Evolutionary conservation across 805 yeast genomes (phyloP).

Genomic region (Ogataea methanolica): DNA sequence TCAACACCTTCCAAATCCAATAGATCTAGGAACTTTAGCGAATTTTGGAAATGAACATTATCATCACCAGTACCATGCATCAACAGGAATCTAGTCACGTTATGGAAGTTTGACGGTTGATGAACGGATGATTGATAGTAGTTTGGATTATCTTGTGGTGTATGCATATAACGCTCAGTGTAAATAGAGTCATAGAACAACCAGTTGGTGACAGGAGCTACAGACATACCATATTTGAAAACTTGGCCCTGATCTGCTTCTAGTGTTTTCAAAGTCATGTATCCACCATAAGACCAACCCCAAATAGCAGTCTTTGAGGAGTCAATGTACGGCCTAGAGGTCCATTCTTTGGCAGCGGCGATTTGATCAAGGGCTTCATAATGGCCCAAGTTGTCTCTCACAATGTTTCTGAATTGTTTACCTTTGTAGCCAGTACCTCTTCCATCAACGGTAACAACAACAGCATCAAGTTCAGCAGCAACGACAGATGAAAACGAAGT

Average conservation of each 20-base stretch:
- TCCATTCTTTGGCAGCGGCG: conserved; percentile 74
- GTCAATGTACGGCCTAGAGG: conserved; percentile 59
- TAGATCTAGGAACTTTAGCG: conserved; percentile 70
- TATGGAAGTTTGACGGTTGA: conserved; percentile 50
- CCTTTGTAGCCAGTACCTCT: conserved; percentile 95
- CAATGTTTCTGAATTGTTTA: conserved; percentile 67
- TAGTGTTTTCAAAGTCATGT: conserved; percentile 80
- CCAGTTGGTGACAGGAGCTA: conserved; percentile 98
- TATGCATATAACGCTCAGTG: conserved; percentile 92
- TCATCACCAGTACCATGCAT: conserved; percentile 99
- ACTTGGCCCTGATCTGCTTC: conserved; percentile 73
- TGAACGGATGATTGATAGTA: conserved; percentile 55
- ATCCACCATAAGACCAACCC: conserved; percentile 99
- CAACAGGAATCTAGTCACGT: conserved; percentile 63
- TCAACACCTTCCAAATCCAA: conserved; percentile 71
- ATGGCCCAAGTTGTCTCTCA: conserved; percentile 76
- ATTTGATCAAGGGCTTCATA: conserved; percentile 86
- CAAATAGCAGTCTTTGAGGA: conserved; percentile 71
- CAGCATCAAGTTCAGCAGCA: conserved; percentile 71
- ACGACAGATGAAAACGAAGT: conserved; percentile 68
- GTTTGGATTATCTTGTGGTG: conserved; percentile 60
- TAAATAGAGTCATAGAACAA: conserved; percentile 84
- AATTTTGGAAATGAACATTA: conserved; percentile 92
- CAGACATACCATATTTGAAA: conserved; percentile 88
- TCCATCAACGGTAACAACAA: conserved; percentile 94